Evolutionary conservation across 768 basidiomycete genomes (phyloP).

Genomic region (Suillus subaureus): DNA sequence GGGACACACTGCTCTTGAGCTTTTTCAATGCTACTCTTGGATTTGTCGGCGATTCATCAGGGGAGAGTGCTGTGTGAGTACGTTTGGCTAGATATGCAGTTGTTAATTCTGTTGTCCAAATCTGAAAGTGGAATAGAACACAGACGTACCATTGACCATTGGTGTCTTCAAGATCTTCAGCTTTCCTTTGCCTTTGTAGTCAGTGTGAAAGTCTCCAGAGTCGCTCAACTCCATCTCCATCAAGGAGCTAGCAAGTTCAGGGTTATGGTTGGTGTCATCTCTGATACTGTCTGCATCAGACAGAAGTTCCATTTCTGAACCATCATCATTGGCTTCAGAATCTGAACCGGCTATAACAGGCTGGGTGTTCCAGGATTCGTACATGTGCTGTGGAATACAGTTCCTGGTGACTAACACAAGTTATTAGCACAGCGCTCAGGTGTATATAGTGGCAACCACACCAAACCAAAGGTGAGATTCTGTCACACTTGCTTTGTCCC

Average conservation of each 20-base stretch:
- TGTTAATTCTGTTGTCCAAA: not conserved
- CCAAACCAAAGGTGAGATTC: slow-evolving; percentile 10
- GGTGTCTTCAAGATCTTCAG: not conserved
- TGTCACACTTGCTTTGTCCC: not conserved
- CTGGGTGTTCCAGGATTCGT: not conserved
- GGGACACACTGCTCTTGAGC: not conserved
- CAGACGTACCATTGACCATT: not conserved
- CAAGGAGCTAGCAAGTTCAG: not conserved
- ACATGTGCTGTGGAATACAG: not conserved
- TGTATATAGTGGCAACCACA: not conserved
- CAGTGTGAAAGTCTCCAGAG: not conserved
- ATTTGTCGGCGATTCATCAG: not conserved
- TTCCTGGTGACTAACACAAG: not conserved
- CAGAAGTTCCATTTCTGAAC: not conserved
- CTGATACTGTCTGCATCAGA: not conserved
- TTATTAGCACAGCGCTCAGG: not conserved
- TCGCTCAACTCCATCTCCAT: not conserved
- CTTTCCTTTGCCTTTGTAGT: not conserved
- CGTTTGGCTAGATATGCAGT: not conserved
- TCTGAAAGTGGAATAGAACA: not conserved
- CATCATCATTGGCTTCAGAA: not conserved
- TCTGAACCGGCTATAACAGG: not conserved
- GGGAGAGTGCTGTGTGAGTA: not conserved
- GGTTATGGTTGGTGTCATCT: not conserved
- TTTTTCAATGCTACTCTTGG: not conserved